Evolutionary conservation across 371 early-diverging fungal genomes (phyloP), one percentile per base, ranked within the genome.

Genomic region (Dinochytrium kinnereticum): DNA sequence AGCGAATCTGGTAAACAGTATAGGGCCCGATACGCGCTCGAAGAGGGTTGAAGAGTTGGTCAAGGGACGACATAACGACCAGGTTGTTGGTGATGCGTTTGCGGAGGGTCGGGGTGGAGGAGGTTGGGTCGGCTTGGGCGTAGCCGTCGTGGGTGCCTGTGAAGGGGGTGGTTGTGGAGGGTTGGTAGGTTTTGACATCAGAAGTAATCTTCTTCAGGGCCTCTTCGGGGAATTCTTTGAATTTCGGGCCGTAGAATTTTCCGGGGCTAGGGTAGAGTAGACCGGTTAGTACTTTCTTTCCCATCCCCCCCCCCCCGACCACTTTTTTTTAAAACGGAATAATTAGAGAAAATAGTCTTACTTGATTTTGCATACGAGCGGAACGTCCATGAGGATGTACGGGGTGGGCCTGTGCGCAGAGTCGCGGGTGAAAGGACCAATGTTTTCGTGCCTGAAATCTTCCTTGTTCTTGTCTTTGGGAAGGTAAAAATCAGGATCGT

Each of bases 11-110:
- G 44, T 64, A 69, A 39, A 68, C 21, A 17, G 69, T 73, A 66
- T 76, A 76, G 0, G 77, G 65, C 0, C 77, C 77, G 5, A 40
- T 38, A 5, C 61, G 33, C 21, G 77, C 72, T 10, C 73, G 68
- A 26, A 68, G 65, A 1, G 69, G 73, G 64, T 76, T 73, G 3
- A 72, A 68, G 49, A 69, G 69, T n/a, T 73, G 68, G 61, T 72
- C 73, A 5, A 72, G 73, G 34, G 77, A 72, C 24, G 59, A 49
- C 77, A 76, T 76, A 40, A 44, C 36, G 40, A 76, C 69, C 24
- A 72, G 34, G 55, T 76, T 76, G 73, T 72, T 69, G 34, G 34
- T 61, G 24, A 61, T 26, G 61, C 61, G 61, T 3, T 7, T 3
- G 61, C 61, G 61, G 24, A n/a, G 7, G 55, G 26, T 5, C n/a